A percentile compares a stretch with the other conserved stretches of the same genome.
These are phyloP conservation scores for Hanseniaspora meyeri DNA, from an alignment of 805 yeast genomes.

Conservation along the genomic window DNA sequence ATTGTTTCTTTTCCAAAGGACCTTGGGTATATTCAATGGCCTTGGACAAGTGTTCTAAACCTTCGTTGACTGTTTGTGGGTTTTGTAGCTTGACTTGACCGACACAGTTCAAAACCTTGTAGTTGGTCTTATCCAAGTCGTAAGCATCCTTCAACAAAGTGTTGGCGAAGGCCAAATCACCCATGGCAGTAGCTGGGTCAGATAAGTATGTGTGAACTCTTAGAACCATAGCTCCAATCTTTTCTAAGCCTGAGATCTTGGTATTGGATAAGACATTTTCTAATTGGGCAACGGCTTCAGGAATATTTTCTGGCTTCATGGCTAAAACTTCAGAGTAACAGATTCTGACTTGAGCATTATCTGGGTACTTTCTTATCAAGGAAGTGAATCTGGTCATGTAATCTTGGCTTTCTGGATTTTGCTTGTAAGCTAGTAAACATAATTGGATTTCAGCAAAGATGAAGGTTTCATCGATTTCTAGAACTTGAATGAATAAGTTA, in stretches of 20 bases:
- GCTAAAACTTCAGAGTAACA: constrained; percentile 89
- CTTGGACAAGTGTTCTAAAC: constrained; percentile 68
- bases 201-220: constrained; percentile 19
- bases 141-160: constrained; percentile 61
- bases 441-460: constrained; percentile 80
- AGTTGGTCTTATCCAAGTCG: constrained; percentile 75
- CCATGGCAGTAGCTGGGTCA: constrained; percentile 38
- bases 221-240: constrained; percentile 10
- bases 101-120: constrained; percentile 76
- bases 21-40: constrained; percentile 74
- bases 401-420: constrained; percentile 41
- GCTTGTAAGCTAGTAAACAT: constrained; percentile 83
- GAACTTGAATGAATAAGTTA: constrained; percentile 59
- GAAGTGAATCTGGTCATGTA: constrained; percentile 57
- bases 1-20: constrained; percentile 76
- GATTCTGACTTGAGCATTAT: constrained; percentile 84
- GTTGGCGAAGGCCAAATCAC: constrained; percentile 45
- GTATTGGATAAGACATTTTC: constrained; percentile 18
- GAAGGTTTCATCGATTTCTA: constrained; percentile 59
- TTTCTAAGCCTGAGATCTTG: constrained; percentile 10
- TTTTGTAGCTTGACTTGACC: constrained; percentile 84
- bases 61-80: constrained; percentile 62
- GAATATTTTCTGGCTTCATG: constrained; percentile 52
- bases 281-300: constrained; percentile 31
- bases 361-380: constrained; percentile 65